Evolutionary conservation across 2,329 filamentous ascomycete genomes (phyloP), one percentile per base, ranked within the genome.

Genomic region (Colletotrichum chrysophilum): DNA sequence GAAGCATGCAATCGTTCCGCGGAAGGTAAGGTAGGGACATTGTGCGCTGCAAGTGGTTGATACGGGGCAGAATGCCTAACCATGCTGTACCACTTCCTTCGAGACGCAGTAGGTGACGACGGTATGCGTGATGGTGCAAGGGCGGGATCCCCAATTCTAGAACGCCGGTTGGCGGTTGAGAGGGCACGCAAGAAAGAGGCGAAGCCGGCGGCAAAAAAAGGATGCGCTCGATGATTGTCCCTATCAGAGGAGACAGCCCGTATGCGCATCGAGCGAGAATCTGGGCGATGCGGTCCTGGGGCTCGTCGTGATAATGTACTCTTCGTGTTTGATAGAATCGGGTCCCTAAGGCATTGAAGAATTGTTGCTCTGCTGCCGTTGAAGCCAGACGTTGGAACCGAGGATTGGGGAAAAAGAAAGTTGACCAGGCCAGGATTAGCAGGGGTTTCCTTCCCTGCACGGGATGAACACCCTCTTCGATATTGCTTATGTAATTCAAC

Each of bases 201-300:
- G 24, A 72, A 64, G 73, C 62, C 62, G 72, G 73, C 69, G 73
- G 73, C 73, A 75, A 75, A 56, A 72, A n/a, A 32, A 32, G n/a
- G 12, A 18, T 52, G 26, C 14, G 16, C 36, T 66, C 26, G 34
- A 16, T n/a, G 16, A 26, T 14, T 66, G 28, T 26, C 4, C 34
- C 60, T 64, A 13, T 32, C 21, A 64, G 60, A 26, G 12, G 24
- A 64, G 30, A 28, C 18, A 10, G 30, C 55, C 26, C 16, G 55
- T 30, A 7, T 30, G 21, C 13, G 26, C 1, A 16, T 30, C 16
- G 24, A 30, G 21, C 24, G 24, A 30, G 55, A 16, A 28, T 30
- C 14, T 28, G 21, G 14, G 55, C 55, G 16, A 30, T 16, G 24
- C 55, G 12, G 34, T 34, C 43, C n/a, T 52, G 10, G 43, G n/a